Evolutionary conservation across 78 protist species (phyloP).

Genomic region (Cavenderia fasciculata): DNA sequence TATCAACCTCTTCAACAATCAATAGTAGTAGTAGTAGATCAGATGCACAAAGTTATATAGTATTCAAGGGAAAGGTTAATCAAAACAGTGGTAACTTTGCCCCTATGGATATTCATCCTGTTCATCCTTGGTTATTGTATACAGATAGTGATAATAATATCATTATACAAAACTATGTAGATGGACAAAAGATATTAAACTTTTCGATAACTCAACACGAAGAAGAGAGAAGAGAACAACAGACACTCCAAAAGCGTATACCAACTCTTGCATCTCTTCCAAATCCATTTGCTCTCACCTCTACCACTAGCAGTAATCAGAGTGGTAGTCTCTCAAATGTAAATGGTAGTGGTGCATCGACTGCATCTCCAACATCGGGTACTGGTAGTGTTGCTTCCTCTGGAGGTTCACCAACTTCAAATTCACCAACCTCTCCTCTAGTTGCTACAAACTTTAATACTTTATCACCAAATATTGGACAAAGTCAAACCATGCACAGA

Average conservation of each 20-base stretch:
- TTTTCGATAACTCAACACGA: slow-evolving; percentile 68
- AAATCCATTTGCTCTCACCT: not conserved
- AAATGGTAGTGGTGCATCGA: not conserved
- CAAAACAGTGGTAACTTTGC: slow-evolving; percentile 11
- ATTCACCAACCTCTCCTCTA: not conserved
- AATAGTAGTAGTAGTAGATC: not conserved
- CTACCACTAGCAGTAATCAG: not conserved
- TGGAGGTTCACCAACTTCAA: not conserved
- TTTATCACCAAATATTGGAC: not conserved
- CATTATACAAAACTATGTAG: slow-evolving; percentile 46
- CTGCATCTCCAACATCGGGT: slow-evolving; percentile 4
- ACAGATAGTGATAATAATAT: slow-evolving; percentile 52
- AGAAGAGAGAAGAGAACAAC: slow-evolving; percentile 52
- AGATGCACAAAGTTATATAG: slow-evolving; percentile 19
- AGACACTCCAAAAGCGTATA: slow-evolving; percentile 11
- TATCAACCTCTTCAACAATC: no score
- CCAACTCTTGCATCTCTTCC: slow-evolving; percentile 28
- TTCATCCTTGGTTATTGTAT: slow-evolving; percentile 67
- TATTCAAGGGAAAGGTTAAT: slow-evolving; percentile 32
- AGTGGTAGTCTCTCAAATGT: not conserved
- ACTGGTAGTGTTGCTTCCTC: slow-evolving; percentile 7
- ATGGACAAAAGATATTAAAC: slow-evolving; percentile 52
- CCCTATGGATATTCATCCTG: slow-evolving; percentile 68
- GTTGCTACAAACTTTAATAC: not conserved
- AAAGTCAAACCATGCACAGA: not conserved